These are phyloP conservation scores for Iberis pinnata DNA, from an alignment of 345 rosid species.

Conservation along the genomic window DNA sequence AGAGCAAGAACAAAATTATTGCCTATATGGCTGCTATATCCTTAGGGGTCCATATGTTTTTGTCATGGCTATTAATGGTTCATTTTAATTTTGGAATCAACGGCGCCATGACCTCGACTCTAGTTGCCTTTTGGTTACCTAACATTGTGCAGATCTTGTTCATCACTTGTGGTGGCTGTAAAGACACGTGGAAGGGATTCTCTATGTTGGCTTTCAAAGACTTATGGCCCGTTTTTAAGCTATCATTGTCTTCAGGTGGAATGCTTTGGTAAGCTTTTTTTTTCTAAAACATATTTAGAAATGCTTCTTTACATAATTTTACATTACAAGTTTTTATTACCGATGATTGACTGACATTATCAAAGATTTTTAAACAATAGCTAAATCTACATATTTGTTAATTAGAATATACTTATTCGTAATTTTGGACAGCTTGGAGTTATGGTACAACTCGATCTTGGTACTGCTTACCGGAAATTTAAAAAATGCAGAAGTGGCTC, in stretches of 20 bases:
- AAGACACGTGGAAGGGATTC: conserved; percentile 65
- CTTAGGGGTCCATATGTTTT: conserved; percentile 37
- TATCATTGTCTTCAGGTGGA: conserved; percentile 65
- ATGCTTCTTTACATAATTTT: too few species aligned
- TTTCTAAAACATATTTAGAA: not conserved
- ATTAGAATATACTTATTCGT: not conserved
- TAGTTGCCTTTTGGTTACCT: conserved; percentile 69
- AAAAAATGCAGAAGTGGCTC: conserved; percentile 59
- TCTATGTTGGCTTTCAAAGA: conserved; percentile 53
- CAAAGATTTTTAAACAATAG: not conserved
- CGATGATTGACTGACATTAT: not conserved
- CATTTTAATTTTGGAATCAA: conserved; percentile 45
- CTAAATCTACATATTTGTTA: not conserved
- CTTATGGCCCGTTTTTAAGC: conserved; percentile 55
- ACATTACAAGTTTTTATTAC: too few species aligned
- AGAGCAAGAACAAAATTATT: conserved; percentile 69
- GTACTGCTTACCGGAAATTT: conserved; percentile 61
- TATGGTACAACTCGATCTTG: conserved; percentile 78
- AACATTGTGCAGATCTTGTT: conserved; percentile 61
- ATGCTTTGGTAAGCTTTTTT: conserved; percentile 55
- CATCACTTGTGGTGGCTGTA: conserved; percentile 55
- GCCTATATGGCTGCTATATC: conserved; percentile 52
- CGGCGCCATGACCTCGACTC: conserved; percentile 58
- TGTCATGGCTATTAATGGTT: conserved; percentile 60
- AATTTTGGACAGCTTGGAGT: conserved; percentile 48